Base-by-base conservation (phyloP, 768 basidiomycete species). In the Calocera cornea region DNA sequence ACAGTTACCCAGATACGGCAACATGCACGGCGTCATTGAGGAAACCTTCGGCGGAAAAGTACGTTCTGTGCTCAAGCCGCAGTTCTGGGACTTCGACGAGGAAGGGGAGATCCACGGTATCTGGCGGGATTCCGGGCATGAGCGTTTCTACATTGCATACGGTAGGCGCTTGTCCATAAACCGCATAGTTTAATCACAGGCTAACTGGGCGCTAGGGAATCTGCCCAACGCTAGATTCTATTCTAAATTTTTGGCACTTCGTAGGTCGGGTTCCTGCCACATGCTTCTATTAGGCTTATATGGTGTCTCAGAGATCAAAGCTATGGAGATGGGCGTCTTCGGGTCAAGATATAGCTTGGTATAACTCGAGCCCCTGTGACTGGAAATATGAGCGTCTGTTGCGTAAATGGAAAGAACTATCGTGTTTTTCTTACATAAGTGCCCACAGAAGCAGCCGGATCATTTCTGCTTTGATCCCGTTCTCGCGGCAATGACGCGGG, bases 31-130 rank as follows among this genome's bases (percentile, higher is more conserved):
- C n/a, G 75, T 79, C 2, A 72, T 84, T 34, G 74, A 73, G 66
- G 72, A 76, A 22, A 74, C 87, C 3, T 81, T 83, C 65, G 86
- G 83, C 0, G 75, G 80, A 1, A 79, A 81, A 29, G 73, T 83
- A 10, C 49, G 49, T 27, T 44, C 14, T 49, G 79, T 76, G 1
- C 69, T 77, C 41, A 77, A 79, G 72, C 76, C 85, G 67, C 79
- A 81, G 66, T 74, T 87, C 16, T 85, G 87, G 88, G 84, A 87
- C 40, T 71, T 89, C 67, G 81, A 87, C 73, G 75, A 78, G 40
- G 86, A 91, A 75, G 86, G 87, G 1, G 86, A 89, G 72, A 70
- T 85, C 24, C 77, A 80, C 24, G 83, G 83, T 0, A 72, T 74
- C 17, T 85, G 78, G 77, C 78, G 81, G 22, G 81, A 83, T 69